Conservation (phyloP, 2,329 filamentous ascomycete genomes). For the Aspergillus tubingensis region DNA sequence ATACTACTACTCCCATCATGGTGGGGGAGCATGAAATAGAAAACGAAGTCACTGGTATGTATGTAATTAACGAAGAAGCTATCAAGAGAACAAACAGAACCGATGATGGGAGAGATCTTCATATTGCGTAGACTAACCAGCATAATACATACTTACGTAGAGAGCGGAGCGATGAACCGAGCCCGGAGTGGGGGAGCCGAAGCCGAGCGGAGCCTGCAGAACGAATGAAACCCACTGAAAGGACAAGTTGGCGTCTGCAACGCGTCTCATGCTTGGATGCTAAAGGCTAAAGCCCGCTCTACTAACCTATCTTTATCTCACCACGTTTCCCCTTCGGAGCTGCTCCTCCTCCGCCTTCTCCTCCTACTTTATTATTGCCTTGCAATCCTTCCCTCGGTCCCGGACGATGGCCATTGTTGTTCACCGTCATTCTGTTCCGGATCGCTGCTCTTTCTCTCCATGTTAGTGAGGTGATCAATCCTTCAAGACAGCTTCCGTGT, state of each 20-base stretch:
- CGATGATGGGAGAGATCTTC: no score
- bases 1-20: neutral
- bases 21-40: neutral
- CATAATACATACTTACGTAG: neutral
- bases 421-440: neutral
- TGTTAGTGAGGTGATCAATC: slow-evolving; percentile 10
- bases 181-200: neutral
- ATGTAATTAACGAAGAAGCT: neutral
- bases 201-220: neutral
- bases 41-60: neutral
- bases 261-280: neutral
- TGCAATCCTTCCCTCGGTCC: slow-evolving; percentile 2
- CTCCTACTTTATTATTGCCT: neutral
- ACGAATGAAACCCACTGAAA: slow-evolving; percentile 14
- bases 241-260: slow-evolving; percentile 27
- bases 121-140: no score
- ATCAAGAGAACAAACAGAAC: no score
- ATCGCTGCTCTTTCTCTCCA: slow-evolving; percentile 5
- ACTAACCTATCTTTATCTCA: neutral
- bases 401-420: slow-evolving; percentile 16
- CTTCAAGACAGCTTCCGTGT: slow-evolving; percentile 18
- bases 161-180: neutral
- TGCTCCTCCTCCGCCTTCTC: neutral
- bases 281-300: no score
- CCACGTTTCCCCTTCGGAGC: neutral